Percentiles rank a stretch among this genome's conserved stretches.
These are phyloP conservation scores for Potentilla sterilis DNA, from an alignment of 306 rosid genomes.

Conservation along the genomic window DNA sequence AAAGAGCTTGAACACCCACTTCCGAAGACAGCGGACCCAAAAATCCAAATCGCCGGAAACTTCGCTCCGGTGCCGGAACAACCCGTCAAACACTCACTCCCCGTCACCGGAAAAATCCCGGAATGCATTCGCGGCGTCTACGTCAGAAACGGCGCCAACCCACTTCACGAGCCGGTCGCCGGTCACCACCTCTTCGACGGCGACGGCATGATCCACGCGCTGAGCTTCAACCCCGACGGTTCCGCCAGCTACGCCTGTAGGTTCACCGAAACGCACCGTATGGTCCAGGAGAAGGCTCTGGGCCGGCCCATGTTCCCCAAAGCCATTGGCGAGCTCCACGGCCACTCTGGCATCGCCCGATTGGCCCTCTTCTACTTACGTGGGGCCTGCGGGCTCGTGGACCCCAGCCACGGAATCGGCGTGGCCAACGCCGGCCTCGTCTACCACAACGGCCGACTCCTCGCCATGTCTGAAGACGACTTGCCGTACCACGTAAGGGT, in stretches of 20 bases:
- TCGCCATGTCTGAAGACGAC: slow-evolving; percentile 87
- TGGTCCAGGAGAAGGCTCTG: slow-evolving; percentile 57
- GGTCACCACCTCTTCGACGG: slow-evolving; percentile 99
- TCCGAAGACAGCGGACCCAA: slow-evolving; percentile 89
- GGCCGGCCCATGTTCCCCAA: slow-evolving; percentile 86
- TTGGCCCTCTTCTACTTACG: slow-evolving; percentile 74
- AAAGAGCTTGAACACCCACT: slow-evolving; percentile 57
- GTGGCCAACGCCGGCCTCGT: slow-evolving; percentile 96
- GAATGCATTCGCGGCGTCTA: slow-evolving; percentile 75
- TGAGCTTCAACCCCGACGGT: slow-evolving; percentile 41
- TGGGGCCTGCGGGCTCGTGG: slow-evolving; percentile 55
- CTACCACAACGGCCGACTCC: slow-evolving; percentile 59
- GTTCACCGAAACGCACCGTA: slow-evolving; percentile 77
- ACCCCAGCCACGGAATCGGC: slow-evolving; percentile 70
- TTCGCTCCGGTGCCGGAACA: slow-evolving; percentile 87
- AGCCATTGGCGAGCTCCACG: slow-evolving; percentile 96
- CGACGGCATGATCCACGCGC: slow-evolving; percentile 96
- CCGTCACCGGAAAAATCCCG: slow-evolving; percentile 64
- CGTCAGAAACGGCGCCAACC: slow-evolving; percentile 93
- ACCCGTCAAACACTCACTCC: slow-evolving; percentile 36
- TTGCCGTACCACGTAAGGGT: slow-evolving; percentile 69
- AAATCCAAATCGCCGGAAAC: slow-evolving; percentile 86
- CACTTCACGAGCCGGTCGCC: slow-evolving; percentile 69
- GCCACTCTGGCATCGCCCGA: slow-evolving; percentile 91
- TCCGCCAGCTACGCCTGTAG: slow-evolving; percentile 70